Evolutionary conservation across 352 stramenopile species (phyloP).

Genomic region (Globisporangium rhizosaccharum): DNA sequence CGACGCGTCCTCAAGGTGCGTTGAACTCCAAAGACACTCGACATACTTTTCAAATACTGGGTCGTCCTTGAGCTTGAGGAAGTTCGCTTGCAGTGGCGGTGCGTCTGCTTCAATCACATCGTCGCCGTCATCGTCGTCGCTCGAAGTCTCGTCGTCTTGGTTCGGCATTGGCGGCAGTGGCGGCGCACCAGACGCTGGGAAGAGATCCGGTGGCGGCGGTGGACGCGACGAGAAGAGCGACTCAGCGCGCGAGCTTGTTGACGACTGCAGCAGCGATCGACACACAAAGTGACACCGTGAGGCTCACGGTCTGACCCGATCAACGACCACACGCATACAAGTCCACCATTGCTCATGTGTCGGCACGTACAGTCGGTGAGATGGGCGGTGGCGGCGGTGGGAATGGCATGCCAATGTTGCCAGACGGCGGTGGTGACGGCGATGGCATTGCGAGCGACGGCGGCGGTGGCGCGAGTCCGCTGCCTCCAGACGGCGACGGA

Average conservation of each 20-base stretch:
- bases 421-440: constrained; percentile 24
- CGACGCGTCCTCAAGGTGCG: no score
- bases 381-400: constrained; percentile 35
- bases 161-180: constrained; percentile 23
- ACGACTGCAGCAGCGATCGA: constrained; percentile 16
- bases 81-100: constrained; percentile 16
- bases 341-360: not conserved
- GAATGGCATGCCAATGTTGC: constrained; percentile 52
- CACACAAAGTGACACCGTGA: not conserved
- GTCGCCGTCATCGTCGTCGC: constrained; percentile 43
- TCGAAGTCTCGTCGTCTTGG: constrained; percentile 52
- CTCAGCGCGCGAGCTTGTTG: constrained; percentile 35
- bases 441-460: constrained; percentile 20
- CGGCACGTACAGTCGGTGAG: constrained; percentile 47
- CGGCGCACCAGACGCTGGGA: constrained; percentile 13
- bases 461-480: constrained; percentile 28
- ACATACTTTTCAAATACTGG: constrained; percentile 64
- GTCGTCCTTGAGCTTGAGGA: constrained; percentile 82
- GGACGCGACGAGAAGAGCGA: constrained; percentile 50
- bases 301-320: not conserved
- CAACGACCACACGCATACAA: not conserved
- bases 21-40: no score
- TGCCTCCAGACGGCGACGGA: constrained; percentile 52
- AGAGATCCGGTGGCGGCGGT: constrained; percentile 22
- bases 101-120: constrained; percentile 32